These are phyloP conservation scores for Lipomyces yamanashiensis DNA, from an alignment of 805 yeast genomes.

Conservation along the genomic window DNA sequence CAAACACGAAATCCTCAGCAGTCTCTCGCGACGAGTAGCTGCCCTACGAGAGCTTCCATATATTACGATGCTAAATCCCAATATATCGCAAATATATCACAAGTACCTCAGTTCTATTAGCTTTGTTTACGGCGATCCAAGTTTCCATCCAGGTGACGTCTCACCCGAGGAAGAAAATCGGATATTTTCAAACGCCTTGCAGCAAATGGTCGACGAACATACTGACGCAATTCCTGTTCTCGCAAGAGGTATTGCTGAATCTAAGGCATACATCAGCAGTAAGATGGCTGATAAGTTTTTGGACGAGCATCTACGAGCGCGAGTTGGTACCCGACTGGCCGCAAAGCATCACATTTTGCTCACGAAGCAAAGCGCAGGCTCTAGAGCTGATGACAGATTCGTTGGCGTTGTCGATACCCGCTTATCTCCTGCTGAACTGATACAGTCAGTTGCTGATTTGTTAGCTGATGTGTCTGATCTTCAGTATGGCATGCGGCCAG, in stretches of 20 bases:
- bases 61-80: constrained; percentile 82
- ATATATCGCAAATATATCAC: constrained; percentile 76
- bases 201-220: constrained; percentile 70
- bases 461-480: constrained; percentile 83
- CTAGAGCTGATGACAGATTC: constrained; percentile 41
- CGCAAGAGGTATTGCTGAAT: constrained; percentile 82
- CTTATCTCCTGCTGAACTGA: constrained; percentile 64
- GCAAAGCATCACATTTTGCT: constrained; percentile 83
- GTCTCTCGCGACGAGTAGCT: constrained; percentile 68
- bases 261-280: constrained; percentile 52
- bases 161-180: constrained; percentile 59
- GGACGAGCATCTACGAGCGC: constrained; percentile 75
- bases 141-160: constrained; percentile 42
- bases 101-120: constrained; percentile 65
- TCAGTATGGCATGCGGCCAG: constrained; percentile 79
- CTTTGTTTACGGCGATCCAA: constrained; percentile 51
- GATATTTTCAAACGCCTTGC: constrained; percentile 57
- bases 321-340: constrained; percentile 83
- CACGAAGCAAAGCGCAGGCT: constrained; percentile 46
- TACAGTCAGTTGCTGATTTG: constrained; percentile 67
- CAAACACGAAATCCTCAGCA: constrained; percentile 37
- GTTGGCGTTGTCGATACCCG: constrained; percentile 71
- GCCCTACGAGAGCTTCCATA: constrained; percentile 80
- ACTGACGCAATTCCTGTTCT: constrained; percentile 81
- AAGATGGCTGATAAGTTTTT: constrained; percentile 64